phyloP scores from a whole-genome alignment of 306 rosid genomes.

The Malus sylvestris region DNA sequence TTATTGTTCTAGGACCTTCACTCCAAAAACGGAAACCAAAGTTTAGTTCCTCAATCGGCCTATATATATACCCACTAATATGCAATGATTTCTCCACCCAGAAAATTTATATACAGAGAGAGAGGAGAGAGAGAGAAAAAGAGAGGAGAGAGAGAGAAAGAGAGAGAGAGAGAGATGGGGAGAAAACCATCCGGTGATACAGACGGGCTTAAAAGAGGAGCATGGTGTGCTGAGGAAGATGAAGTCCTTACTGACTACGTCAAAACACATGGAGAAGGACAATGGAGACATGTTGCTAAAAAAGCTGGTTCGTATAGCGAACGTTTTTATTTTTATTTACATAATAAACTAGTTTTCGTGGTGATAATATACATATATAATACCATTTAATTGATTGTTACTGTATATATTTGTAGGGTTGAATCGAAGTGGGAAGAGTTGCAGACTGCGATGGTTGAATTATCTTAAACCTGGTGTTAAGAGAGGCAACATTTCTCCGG shows the following conservation, averaged over 20 bases:
- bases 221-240: too few relatives aligned
- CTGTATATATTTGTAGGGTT: slow-evolving; percentile 4
- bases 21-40: too few relatives aligned
- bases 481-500: slow-evolving; percentile 22
- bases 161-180: not conserved
- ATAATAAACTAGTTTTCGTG: too few relatives aligned
- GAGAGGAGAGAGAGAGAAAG: not conserved
- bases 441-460: slow-evolving; percentile 31
- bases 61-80: too few relatives aligned
- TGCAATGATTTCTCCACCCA: too few relatives aligned
- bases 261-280: slow-evolving; percentile 20
- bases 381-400: not conserved
- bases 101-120: not conserved
- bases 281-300: slow-evolving; percentile 19
- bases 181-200: too few relatives aligned
- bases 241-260: too few relatives aligned
- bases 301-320: slow-evolving; percentile 9
- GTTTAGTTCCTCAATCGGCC: too few relatives aligned
- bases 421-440: slow-evolving; percentile 29
- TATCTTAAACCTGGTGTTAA: slow-evolving; percentile 25
- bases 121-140: not conserved
- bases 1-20: too few relatives aligned
- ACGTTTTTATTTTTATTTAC: too few relatives aligned
- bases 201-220: too few relatives aligned
- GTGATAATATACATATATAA: not conserved